Conservation (phyloP, 805 yeast genomes). For the Metschnikowia proteae region DNA sequence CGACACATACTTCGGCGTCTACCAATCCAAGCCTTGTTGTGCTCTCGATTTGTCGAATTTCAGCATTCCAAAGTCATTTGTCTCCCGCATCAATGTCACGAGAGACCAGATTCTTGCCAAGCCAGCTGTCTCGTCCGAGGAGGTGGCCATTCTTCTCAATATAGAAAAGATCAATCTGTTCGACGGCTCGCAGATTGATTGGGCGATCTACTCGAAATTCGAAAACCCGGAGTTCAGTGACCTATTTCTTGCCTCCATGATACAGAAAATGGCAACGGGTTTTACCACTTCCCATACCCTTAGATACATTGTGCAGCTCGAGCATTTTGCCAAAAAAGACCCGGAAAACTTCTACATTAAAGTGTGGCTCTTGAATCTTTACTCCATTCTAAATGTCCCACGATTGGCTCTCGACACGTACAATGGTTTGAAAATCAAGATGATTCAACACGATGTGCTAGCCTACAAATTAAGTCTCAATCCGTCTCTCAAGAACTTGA, state of each 20-base stretch:
- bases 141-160: slow-evolving; percentile 7
- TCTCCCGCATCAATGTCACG: neutral
- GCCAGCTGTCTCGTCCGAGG: neutral
- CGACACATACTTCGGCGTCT: slow-evolving; percentile 39
- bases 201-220: slow-evolving; percentile 6
- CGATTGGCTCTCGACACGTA: slow-evolving; percentile 50
- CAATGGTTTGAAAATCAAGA: slow-evolving; percentile 57
- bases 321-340: slow-evolving; percentile 51
- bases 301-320: slow-evolving; percentile 53
- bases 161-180: slow-evolving; percentile 10
- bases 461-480: slow-evolving; percentile 47
- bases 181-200: slow-evolving; percentile 1
- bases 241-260: slow-evolving; percentile 12
- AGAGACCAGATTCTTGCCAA: neutral
- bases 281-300: slow-evolving; percentile 22
- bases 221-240: slow-evolving; percentile 12
- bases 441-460: slow-evolving; percentile 71
- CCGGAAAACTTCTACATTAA: slow-evolving; percentile 69
- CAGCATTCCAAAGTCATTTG: slow-evolving; percentile 6
- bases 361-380: slow-evolving; percentile 67
- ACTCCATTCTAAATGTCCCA: slow-evolving; percentile 54
- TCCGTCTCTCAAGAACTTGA: slow-evolving; percentile 42
- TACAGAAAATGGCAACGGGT: slow-evolving; percentile 19
- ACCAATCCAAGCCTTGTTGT: slow-evolving; percentile 61
- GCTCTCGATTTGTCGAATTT: slow-evolving; percentile 47